Base-by-base conservation (phyloP, 352 stramenopile species). In the Phytophthora ohioensis region DNA sequence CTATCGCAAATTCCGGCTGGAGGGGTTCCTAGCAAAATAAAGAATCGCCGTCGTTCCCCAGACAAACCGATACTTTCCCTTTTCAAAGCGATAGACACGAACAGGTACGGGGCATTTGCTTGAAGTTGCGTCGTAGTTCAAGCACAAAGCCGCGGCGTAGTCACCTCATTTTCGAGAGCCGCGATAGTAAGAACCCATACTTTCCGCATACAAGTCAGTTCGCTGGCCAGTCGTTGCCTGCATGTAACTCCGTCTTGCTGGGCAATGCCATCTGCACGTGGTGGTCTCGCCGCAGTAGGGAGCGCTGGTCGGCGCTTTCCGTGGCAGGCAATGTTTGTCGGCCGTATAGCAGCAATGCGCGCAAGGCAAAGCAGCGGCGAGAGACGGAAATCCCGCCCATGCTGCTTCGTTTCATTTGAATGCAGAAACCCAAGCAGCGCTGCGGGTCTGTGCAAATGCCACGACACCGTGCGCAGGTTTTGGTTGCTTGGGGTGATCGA, bases 41-140 rank as follows among this genome's bases (percentile, higher is more conserved):
- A 60, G 53, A 60, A 60, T 60, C 53, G 15, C 7, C 30, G 21
- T 21, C 21, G 4, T 5, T 8, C 5, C 41, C 41, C 21, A 15
- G 6, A 0, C 12, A 46, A 46, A 27, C 15, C 41, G 41, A 46
- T 46, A 27, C 3, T 3, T 0, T 46, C 41, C 41, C 41, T 46
- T 8, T 1, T 46, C 4, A 46, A 46, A 46, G 21, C 10, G 41
- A 46, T 46, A 4, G 9, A 21, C 3, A n/a, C 3, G 15, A 8
- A 46, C 41, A 46, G 9, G 12, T 21, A 17, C 9, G 4, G 12
- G 41, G 12, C 41, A 6, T 36, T 34, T 48, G 15, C 34, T 74
- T 75, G 55, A 75, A 67, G 54, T 61, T 67, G 9, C 27, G 9
- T 12, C 13, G 8, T 57, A 62, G 41, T 72, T 73, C 67, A 64